Evolutionary conservation across 345 rosid species (phyloP).

Genomic region (Turritis glabra): DNA sequence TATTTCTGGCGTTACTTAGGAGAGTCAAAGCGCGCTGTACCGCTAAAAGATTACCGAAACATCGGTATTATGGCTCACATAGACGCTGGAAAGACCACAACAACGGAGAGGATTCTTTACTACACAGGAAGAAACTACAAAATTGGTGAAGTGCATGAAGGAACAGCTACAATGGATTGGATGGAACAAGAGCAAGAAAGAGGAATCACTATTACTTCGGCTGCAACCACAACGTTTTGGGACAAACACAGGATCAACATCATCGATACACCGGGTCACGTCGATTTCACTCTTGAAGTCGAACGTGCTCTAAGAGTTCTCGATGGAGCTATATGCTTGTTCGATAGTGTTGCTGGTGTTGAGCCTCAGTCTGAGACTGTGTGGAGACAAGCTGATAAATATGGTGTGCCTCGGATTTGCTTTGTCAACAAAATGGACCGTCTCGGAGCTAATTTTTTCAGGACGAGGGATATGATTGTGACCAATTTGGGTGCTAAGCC

Average conservation of each 20-base stretch:
- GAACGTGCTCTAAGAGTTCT: constrained; percentile 95
- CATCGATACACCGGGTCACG: constrained; percentile 96
- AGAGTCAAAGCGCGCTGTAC: constrained; percentile 67
- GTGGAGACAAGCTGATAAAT: constrained; percentile 99
- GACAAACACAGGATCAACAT: constrained; percentile 88
- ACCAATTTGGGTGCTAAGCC: constrained; percentile 97
- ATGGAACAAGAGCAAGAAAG: constrained; percentile 99
- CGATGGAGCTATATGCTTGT: constrained; percentile 95
- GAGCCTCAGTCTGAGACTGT: constrained; percentile 99
- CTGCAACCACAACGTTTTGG: constrained; percentile 96
- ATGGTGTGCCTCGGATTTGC: constrained; percentile 97
- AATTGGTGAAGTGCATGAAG: constrained; percentile 97
- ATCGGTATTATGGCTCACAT: constrained; percentile 99
- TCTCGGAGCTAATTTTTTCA: constrained; percentile 91
- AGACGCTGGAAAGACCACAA: constrained; percentile 98
- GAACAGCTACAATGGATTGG: constrained; percentile 99
- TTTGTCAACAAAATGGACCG: constrained; percentile 98
- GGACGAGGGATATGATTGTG: constrained; percentile 92
- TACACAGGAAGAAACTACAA: constrained; percentile 97
- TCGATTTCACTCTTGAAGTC: constrained; percentile 95
- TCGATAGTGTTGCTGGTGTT: constrained; percentile 98
- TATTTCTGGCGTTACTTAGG: constrained; percentile 20
- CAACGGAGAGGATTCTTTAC: constrained; percentile 82
- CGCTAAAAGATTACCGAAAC: constrained; percentile 83
- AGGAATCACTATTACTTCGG: constrained; percentile 97